Percentiles rank a stretch among this genome's conserved stretches.
Conservation (phyloP, 75 land plant genomes). For the Larix kaempferi region DNA sequence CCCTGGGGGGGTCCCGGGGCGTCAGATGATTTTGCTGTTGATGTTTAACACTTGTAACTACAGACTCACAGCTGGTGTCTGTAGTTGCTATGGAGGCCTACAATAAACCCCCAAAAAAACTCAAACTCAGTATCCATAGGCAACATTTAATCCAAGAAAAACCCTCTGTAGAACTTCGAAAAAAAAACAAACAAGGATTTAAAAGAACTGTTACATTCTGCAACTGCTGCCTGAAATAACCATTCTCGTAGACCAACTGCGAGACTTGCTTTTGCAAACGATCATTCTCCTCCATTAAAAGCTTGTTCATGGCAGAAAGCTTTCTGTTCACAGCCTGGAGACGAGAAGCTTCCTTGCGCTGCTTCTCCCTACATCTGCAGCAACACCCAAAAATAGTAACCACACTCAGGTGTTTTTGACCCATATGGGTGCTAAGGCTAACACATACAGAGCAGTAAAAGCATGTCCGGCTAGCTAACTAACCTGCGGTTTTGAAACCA, state of each 20-base stretch:
- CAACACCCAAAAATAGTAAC: neutral
- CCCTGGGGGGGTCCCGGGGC: slow-evolving; percentile 66
- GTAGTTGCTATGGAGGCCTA: slow-evolving; percentile 61
- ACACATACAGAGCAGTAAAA: neutral
- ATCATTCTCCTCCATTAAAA: slow-evolving; percentile 98
- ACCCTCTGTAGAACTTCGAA: neutral
- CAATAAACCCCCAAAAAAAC: neutral
- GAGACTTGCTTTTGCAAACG: slow-evolving; percentile 94
- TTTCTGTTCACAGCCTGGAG: slow-evolving; percentile 86
- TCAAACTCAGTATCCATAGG: neutral
- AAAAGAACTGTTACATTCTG: slow-evolving; percentile 35
- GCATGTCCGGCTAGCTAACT: neutral
- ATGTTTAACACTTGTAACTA: slow-evolving; percentile 74
- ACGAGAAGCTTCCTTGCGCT: slow-evolving; percentile 90
- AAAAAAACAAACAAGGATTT: neutral
- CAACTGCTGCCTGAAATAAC: slow-evolving; percentile 74
- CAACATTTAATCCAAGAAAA: neutral
- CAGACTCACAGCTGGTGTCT: slow-evolving; percentile 86
- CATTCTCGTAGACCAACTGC: slow-evolving; percentile 86
- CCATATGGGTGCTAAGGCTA: neutral
- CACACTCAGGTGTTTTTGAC: neutral
- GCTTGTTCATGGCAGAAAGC: slow-evolving; percentile 92
- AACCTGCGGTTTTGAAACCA: slow-evolving; percentile 94
- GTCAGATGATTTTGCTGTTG: slow-evolving; percentile 34
- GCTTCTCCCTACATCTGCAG: slow-evolving; percentile 94